These are phyloP conservation scores for Hagleromyces aurorensis DNA, from an alignment of 805 yeast species.

Conservation along the genomic window DNA sequence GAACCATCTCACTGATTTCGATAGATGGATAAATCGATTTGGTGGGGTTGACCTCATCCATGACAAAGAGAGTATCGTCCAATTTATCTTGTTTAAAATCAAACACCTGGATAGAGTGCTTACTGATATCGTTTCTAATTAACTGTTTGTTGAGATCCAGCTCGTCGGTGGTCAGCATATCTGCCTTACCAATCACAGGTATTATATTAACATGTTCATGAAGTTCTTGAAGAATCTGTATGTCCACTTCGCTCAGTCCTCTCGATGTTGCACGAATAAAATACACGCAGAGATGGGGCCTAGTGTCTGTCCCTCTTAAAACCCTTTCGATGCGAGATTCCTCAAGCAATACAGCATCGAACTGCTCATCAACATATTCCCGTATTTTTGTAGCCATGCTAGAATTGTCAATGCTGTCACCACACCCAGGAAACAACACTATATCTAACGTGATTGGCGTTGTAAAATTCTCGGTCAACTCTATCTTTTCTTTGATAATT, in stretches of 20 bases:
- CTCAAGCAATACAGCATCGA: slow-evolving; percentile 63
- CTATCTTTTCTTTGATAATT: slow-evolving; percentile 45
- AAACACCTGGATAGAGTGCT: slow-evolving; percentile 55
- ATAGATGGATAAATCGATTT: slow-evolving; percentile 9
- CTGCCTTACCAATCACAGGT: slow-evolving; percentile 78
- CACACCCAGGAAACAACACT: slow-evolving; percentile 68
- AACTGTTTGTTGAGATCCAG: slow-evolving; percentile 43
- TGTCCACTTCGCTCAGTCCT: slow-evolving; percentile 42
- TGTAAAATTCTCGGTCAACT: slow-evolving; percentile 50
- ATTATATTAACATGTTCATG: slow-evolving; percentile 71
- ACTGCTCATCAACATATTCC: slow-evolving; percentile 59
- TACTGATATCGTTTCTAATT: slow-evolving; percentile 48
- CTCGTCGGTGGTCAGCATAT: slow-evolving; percentile 64
- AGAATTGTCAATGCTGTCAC: slow-evolving; percentile 63
- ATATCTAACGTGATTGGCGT: slow-evolving; percentile 47
- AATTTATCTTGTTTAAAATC: slow-evolving; percentile 58
- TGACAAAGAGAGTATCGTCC: slow-evolving; percentile 11
- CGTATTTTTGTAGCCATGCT: slow-evolving; percentile 42
- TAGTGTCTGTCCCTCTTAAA: slow-evolving; percentile 64
- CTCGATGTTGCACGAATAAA: slow-evolving; percentile 58
- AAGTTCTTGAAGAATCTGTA: slow-evolving; percentile 59
- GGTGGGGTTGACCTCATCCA: slow-evolving; percentile 22
- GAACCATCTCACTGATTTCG: slow-evolving; percentile 41
- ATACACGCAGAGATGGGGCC: slow-evolving; percentile 74
- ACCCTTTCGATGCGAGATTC: slow-evolving; percentile 69